Conservation (phyloP, 164 flowering plant species). For the Piper betle region DNA sequence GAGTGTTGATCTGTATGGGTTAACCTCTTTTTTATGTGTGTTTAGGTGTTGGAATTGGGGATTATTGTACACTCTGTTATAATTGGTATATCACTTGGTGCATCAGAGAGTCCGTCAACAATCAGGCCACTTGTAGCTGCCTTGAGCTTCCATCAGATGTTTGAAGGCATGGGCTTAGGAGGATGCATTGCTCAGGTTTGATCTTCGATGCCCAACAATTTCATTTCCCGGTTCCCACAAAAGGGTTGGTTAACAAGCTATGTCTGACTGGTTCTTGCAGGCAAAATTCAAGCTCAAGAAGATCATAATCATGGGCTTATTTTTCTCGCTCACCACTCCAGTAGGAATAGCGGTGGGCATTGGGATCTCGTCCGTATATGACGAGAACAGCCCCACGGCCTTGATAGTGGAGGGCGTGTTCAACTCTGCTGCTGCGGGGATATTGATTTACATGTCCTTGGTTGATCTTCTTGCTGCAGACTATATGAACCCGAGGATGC, state of each 20-base stretch:
- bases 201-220: neutral
- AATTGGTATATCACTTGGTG: slow-evolving; percentile 24
- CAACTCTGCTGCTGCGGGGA: slow-evolving; percentile 32
- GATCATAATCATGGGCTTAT: slow-evolving; percentile 35
- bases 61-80: slow-evolving; percentile 26
- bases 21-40: neutral
- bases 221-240: neutral
- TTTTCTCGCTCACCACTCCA: slow-evolving; percentile 45
- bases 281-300: slow-evolving; percentile 23
- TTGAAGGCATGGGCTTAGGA: slow-evolving; percentile 33
- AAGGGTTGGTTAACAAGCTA: neutral
- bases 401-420: slow-evolving; percentile 34
- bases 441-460: slow-evolving; percentile 40
- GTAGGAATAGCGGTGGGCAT: slow-evolving; percentile 37
- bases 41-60: slow-evolving; percentile 11
- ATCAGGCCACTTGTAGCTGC: slow-evolving; percentile 26
- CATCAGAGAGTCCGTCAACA: slow-evolving; percentile 19
- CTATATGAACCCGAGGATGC: slow-evolving; percentile 41
- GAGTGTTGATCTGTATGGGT: too few relatives aligned
- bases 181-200: slow-evolving; percentile 24
- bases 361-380: slow-evolving; percentile 25
- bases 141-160: slow-evolving; percentile 27
- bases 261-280: slow-evolving; percentile 8
- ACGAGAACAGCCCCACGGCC: slow-evolving; percentile 28
- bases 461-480: slow-evolving; percentile 40